A percentile compares a stretch with the other conserved stretches of the same genome.
These are phyloP conservation scores for Wickerhamiella occidentalis DNA, from an alignment of 805 yeast genomes.

Conservation along the genomic window DNA sequence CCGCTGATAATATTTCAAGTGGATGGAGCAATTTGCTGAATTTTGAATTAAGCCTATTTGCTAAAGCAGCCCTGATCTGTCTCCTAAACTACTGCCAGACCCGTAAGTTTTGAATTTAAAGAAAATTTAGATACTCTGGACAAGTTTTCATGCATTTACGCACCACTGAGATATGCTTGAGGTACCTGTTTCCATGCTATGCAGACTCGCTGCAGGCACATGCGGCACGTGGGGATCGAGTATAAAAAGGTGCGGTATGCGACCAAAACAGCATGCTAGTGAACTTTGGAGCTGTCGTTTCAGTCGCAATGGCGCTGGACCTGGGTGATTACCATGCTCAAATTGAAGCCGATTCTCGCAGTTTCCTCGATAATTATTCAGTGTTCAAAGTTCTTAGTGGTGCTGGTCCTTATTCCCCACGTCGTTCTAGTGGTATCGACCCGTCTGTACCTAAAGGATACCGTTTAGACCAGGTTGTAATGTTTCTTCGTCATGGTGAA, in stretches of 20 bases:
- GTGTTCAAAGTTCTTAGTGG: constrained; percentile 37
- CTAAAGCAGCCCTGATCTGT: no score
- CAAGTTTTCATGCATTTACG: no score
- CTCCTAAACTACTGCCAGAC: no score
- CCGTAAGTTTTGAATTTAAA: no score
- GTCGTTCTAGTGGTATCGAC: constrained; percentile 39
- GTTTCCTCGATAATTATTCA: constrained; percentile 34
- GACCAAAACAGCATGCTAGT: neutral
- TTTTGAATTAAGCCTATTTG: no score
- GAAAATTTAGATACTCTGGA: no score
- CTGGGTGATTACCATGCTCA: neutral
- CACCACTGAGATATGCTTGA: no score
- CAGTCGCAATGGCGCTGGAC: neutral
- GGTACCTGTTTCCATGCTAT: neutral
- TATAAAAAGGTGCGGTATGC: no score
- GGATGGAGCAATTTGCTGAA: no score
- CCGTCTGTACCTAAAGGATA: constrained; percentile 38
- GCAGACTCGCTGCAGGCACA: neutral
- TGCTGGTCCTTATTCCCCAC: constrained; percentile 38
- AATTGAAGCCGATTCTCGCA: neutral
- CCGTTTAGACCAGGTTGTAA: constrained; percentile 38
- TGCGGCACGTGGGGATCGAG: neutral
- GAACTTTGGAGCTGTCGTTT: neutral
- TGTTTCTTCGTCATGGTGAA: constrained; percentile 43
- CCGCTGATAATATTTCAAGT: no score